Conservation (phyloP, 768 basidiomycete species). For the Naganishia kalamii region DNA sequence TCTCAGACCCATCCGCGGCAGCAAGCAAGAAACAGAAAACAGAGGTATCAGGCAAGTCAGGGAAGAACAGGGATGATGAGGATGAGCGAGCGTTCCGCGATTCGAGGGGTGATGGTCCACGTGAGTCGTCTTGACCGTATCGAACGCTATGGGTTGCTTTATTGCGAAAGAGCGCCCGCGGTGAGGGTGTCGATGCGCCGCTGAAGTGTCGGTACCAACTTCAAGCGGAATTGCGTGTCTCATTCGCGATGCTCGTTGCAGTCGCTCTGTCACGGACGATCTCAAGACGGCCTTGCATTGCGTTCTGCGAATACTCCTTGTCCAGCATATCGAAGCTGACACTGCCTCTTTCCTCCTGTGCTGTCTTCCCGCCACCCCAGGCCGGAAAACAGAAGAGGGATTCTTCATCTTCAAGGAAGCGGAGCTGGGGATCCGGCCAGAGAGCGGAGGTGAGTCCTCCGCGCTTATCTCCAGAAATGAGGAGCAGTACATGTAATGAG, state of each 20-base stretch:
- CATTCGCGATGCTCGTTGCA: too few species aligned
- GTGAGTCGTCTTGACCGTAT: slow-evolving; percentile 26
- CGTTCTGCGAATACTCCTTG: too few species aligned
- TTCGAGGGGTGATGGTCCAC: slow-evolving; percentile 39
- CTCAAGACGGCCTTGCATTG: too few species aligned
- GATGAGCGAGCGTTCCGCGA: slow-evolving; percentile 43
- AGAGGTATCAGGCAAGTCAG: too few species aligned
- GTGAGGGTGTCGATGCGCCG: too few species aligned
- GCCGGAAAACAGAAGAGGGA: slow-evolving; percentile 46
- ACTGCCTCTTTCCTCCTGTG: background rate
- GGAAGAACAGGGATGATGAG: slow-evolving; percentile 27
- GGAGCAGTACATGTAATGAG: background rate
- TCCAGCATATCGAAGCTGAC: background rate
- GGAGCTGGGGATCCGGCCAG: slow-evolving; percentile 43
- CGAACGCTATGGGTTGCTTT: background rate
- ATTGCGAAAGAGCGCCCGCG: background rate
- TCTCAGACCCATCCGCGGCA: slow-evolving; percentile 24
- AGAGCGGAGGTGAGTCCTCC: slow-evolving; percentile 40
- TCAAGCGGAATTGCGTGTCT: too few species aligned
- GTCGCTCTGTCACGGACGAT: too few species aligned
- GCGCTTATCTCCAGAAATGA: background rate
- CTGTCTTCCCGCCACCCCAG: slow-evolving; percentile 22
- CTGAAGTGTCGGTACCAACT: too few species aligned
- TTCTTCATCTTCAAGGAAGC: slow-evolving; percentile 47
- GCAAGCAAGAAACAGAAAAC: slow-evolving; percentile 8